Conservation (phyloP, 257 asterid genomes). For the Ehretia macrophylla region DNA sequence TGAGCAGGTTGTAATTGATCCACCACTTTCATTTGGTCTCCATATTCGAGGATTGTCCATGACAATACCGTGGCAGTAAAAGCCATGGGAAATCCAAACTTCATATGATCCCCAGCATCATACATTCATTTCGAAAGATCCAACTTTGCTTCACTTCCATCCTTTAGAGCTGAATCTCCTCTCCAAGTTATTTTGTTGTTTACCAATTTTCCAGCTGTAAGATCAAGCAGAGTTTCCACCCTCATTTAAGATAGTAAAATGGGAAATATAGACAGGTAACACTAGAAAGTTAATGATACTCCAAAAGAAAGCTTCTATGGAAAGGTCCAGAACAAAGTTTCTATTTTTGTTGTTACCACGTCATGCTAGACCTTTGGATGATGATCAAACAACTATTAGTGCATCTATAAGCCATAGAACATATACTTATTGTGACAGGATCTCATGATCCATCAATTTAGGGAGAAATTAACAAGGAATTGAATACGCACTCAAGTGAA, state of each 20-base stretch:
- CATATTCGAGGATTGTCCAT: slow-evolving; percentile 89
- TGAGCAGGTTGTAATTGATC: slow-evolving; percentile 57
- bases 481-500: neutral
- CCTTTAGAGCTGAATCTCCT: slow-evolving; percentile 70
- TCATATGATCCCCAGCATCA: slow-evolving; percentile 88
- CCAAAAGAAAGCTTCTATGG: neutral
- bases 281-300: too few species aligned
- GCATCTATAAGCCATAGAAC: too few species aligned
- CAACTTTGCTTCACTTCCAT: slow-evolving; percentile 60
- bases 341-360: too few species aligned
- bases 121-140: slow-evolving; percentile 91
- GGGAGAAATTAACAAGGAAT: too few species aligned
- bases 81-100: slow-evolving; percentile 89
- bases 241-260: slow-evolving; percentile 8
- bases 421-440: too few species aligned
- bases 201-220: slow-evolving; percentile 82
- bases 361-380: too few species aligned
- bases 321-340: neutral
- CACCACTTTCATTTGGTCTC: slow-evolving; percentile 58
- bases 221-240: slow-evolving; percentile 6
- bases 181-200: slow-evolving; percentile 65
- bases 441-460: too few species aligned
- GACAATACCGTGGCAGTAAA: slow-evolving; percentile 85
- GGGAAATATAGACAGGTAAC: too few species aligned
- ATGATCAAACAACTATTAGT: too few species aligned